Evolutionary conservation across 2,329 filamentous ascomycete genomes (phyloP).

Genomic region (Immersiporthe knoxdaviesiana): DNA sequence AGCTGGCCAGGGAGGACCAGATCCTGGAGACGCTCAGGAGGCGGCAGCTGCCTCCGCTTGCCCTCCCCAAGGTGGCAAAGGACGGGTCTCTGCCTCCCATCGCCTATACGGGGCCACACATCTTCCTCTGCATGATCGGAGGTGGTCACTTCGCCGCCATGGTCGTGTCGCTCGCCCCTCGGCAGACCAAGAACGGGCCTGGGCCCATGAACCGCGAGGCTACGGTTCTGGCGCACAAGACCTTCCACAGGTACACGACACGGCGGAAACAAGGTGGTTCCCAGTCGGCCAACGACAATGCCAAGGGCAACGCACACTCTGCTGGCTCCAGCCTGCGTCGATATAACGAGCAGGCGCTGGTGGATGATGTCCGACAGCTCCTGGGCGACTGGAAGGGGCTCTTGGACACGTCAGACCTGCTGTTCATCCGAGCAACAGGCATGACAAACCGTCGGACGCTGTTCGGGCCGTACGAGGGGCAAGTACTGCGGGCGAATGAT

Average conservation of each 20-base stretch:
- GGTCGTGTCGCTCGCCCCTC: conserved; percentile 86
- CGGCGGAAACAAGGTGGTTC: conserved; percentile 94
- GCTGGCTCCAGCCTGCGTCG: conserved; percentile 87
- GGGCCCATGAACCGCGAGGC: conserved; percentile 82
- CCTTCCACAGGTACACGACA: conserved; percentile 96
- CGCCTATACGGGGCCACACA: conserved; percentile 73
- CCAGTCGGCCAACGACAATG: conserved; percentile 89
- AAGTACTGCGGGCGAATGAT: conserved; percentile 80
- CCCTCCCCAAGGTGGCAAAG: conserved; percentile 56
- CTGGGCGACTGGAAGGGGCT: conserved; percentile 82
- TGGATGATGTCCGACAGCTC: conserved; percentile 83
- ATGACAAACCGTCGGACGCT: conserved; percentile 83
- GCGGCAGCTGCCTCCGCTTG: conserved; percentile 74
- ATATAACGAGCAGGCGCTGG: conserved; percentile 90
- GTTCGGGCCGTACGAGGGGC: conserved; percentile 88
- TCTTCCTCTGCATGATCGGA: conserved; percentile 98
- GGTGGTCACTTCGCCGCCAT: conserved; percentile 97
- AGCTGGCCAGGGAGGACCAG: conserved; percentile 65
- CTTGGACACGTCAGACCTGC: conserved; percentile 79
- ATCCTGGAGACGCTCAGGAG: conserved; percentile 70
- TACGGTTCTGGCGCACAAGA: conserved; percentile 91
- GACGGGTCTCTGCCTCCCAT: conserved; percentile 60
- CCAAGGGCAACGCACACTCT: conserved; percentile 93
- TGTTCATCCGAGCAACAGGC: conserved; percentile 90
- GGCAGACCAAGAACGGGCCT: conserved; percentile 67